These are phyloP conservation scores for Albophoma yamanashiensis DNA, from an alignment of 2,329 filamentous ascomycete species.

Conservation along the genomic window DNA sequence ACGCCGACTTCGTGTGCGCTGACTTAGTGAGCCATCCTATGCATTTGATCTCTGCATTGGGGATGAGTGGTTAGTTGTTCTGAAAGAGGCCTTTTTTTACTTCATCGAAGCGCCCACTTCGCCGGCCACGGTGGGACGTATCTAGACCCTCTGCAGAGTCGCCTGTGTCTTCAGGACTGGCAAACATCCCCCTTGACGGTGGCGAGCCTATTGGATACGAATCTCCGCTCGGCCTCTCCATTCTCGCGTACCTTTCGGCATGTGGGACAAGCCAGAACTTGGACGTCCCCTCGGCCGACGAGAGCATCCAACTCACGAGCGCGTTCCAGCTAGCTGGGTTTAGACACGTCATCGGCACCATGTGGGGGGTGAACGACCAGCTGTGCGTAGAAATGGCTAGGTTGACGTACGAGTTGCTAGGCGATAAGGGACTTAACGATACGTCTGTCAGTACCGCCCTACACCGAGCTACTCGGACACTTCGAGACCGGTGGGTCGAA, in stretches of 20 bases:
- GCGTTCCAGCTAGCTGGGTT: slow-evolving; percentile 28
- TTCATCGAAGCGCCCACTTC: slow-evolving; percentile 19
- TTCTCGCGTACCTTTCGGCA: neutral
- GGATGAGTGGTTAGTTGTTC: neutral
- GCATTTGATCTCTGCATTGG: neutral
- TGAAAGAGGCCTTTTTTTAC: neutral
- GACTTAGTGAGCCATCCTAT: neutral
- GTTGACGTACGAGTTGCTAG: slow-evolving; percentile 11
- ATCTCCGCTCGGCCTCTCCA: neutral
- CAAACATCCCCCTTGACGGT: neutral
- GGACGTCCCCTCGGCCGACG: neutral
- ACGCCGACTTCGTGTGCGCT: neutral
- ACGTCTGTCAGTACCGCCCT: slow-evolving; percentile 2
- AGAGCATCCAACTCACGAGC: slow-evolving; percentile 4
- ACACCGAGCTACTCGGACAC: slow-evolving; percentile 1
- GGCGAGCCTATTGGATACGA: neutral
- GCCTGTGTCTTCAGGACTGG: neutral
- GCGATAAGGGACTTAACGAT: slow-evolving; percentile 1
- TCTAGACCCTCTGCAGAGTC: neutral
- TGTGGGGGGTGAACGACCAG: slow-evolving; percentile 26
- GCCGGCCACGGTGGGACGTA: slow-evolving; percentile 23
- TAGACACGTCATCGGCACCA: slow-evolving; percentile 27
- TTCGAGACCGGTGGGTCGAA: neutral
- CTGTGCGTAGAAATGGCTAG: slow-evolving; percentile 18
- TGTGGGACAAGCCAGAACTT: neutral